Evolutionary conservation across 2,329 filamentous ascomycete species (phyloP).

Genomic region (Microsporum audouinii): DNA sequence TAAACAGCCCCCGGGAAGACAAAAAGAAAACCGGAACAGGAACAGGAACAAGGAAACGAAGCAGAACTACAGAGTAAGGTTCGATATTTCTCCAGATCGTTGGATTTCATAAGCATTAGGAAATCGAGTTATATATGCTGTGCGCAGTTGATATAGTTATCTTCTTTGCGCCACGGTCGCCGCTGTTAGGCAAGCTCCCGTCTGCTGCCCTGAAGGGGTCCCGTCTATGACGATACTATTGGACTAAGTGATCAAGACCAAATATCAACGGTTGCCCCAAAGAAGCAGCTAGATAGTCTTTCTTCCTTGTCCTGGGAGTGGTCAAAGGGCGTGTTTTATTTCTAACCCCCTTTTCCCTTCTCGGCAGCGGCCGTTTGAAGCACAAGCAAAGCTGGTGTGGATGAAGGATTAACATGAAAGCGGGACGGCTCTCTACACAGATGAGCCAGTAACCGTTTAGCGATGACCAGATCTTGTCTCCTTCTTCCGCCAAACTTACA

Average conservation of each 20-base stretch:
- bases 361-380: too few species aligned
- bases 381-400: too few species aligned
- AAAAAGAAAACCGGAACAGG: not conserved
- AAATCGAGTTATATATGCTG: constrained; percentile 3
- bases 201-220: not conserved
- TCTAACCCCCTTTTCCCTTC: not conserved
- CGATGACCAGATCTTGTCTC: too few species aligned
- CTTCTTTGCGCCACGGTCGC: not conserved
- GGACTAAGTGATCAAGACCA: not conserved
- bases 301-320: not conserved
- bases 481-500: too few species aligned
- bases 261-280: not conserved
- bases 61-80: not conserved
- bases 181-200: not conserved
- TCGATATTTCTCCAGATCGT: not conserved
- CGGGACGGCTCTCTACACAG: not conserved
- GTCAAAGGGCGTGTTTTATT: not conserved
- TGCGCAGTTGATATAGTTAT: not conserved
- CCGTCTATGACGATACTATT: not conserved
- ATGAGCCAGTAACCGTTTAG: not conserved
- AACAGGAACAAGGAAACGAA: not conserved
- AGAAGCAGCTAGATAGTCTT: not conserved
- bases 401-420: not conserved
- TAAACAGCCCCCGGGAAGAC: not conserved
- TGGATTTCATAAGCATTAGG: not conserved